Percentiles rank a stretch among this genome's conserved stretches.
These are phyloP conservation scores for Ogataea pini DNA, from an alignment of 805 yeast genomes.

Conservation along the genomic window DNA sequence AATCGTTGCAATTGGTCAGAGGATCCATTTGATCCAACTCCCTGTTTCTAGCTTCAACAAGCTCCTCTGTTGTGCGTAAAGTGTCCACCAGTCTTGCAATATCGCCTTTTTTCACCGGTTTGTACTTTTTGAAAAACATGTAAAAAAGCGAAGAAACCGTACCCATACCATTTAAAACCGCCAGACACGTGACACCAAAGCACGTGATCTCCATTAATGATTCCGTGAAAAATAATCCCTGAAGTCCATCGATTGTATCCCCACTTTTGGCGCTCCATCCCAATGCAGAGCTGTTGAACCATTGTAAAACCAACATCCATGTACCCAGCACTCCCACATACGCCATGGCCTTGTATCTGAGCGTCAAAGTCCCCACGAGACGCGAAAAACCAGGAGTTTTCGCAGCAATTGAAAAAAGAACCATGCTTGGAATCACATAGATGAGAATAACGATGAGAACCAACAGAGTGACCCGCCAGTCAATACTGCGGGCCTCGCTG, in stretches of 20 bases:
- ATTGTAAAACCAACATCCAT: slow-evolving; percentile 21
- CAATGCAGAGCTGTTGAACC: slow-evolving; percentile 36
- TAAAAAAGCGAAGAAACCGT: slow-evolving; percentile 47
- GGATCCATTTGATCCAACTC: slow-evolving; percentile 29
- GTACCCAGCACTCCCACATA: slow-evolving; percentile 9
- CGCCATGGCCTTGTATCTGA: slow-evolving; percentile 8
- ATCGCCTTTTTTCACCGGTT: slow-evolving; percentile 34
- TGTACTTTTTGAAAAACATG: slow-evolving; percentile 24
- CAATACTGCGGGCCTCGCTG: slow-evolving; percentile 30
- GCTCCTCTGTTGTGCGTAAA: slow-evolving; percentile 42
- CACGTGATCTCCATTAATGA: slow-evolving; percentile 48
- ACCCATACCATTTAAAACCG: slow-evolving; percentile 53
- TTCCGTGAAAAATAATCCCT: slow-evolving; percentile 20
- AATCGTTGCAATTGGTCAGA: slow-evolving; percentile 25
- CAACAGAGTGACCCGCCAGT: slow-evolving; percentile 43
- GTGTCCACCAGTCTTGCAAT: slow-evolving; percentile 38
- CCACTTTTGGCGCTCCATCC: slow-evolving; percentile 3
- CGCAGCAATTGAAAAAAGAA: slow-evolving; percentile 12
- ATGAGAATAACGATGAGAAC: slow-evolving; percentile 41
- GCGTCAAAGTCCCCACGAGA: slow-evolving; percentile 1
- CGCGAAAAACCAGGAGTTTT: slow-evolving; percentile 11
- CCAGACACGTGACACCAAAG: slow-evolving; percentile 51
- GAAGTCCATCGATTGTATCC: no score
- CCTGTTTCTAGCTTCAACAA: slow-evolving; percentile 36
- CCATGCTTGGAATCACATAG: slow-evolving; percentile 44